A percentile compares a stretch with the other conserved stretches of the same genome.
phyloP scores from a whole-genome alignment of 176 grass and related monocot species.

The Themeda triandra region DNA sequence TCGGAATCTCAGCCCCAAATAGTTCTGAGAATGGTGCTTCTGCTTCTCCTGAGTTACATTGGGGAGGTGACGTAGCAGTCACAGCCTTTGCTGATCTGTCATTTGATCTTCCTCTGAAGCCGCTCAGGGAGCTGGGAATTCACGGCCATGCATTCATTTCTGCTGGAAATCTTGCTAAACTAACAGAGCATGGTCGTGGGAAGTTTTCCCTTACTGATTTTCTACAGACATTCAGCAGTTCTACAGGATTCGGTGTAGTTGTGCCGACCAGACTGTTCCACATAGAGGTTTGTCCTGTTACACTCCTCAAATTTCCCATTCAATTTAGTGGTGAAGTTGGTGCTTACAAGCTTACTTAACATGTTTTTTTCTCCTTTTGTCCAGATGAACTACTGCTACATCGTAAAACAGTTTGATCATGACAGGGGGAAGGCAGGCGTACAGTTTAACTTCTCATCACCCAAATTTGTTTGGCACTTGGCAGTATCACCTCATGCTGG shows the following conservation, averaged over 20 bases:
- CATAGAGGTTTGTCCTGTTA: constrained; percentile 45
- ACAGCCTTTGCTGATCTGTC: constrained; percentile 79
- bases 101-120: constrained; percentile 78
- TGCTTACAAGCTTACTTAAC: constrained; percentile 11
- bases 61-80: constrained; percentile 53
- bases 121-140: constrained; percentile 66
- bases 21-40: too few species aligned
- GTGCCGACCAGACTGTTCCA: constrained; percentile 61
- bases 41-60: too few species aligned
- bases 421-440: constrained; percentile 64
- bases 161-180: constrained; percentile 66
- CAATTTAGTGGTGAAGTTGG: neutral
- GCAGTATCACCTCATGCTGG: neutral
- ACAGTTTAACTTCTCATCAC: constrained; percentile 63
- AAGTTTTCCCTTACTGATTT: constrained; percentile 44
- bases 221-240: constrained; percentile 68
- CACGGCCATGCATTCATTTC: constrained; percentile 67
- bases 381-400: constrained; percentile 87
- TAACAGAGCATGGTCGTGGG: constrained; percentile 43
- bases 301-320: neutral
- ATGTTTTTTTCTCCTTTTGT: neutral
- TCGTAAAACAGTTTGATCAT: constrained; percentile 70
- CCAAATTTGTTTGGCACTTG: constrained; percentile 24
- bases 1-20: too few species aligned
- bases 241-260: constrained; percentile 71